These are phyloP conservation scores for Tuber borchii DNA, from an alignment of 495 filamentous ascomycete genomes.

Conservation along the genomic window DNA sequence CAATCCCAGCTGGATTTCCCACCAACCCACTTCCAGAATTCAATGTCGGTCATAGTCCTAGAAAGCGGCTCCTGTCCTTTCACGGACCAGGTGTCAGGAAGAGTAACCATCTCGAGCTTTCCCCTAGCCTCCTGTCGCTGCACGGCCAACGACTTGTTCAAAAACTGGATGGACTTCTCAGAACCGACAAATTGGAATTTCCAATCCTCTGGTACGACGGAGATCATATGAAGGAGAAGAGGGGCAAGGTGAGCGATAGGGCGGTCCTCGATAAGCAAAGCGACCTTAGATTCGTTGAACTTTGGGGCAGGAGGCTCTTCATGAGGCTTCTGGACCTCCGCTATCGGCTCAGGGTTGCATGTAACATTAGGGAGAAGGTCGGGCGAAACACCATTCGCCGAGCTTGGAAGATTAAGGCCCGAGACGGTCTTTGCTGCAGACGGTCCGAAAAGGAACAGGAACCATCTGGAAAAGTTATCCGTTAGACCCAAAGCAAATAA, in stretches of 20 bases:
- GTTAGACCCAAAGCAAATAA: not conserved
- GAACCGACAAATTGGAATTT: conserved; percentile 52
- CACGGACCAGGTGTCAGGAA: conserved; percentile 47
- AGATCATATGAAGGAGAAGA: conserved; percentile 50
- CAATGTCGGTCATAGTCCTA: conserved; percentile 47
- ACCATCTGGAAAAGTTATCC: conserved; percentile 5
- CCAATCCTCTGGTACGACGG: conserved; percentile 52
- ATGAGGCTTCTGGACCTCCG: conserved; percentile 7
- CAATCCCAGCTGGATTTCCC: conserved; percentile 20
- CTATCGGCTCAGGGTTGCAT: not conserved
- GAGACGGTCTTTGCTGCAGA: conserved; percentile 4
- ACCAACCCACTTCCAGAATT: conserved; percentile 43
- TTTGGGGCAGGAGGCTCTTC: conserved; percentile 24
- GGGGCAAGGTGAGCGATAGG: conserved; percentile 46
- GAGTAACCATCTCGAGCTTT: conserved; percentile 48
- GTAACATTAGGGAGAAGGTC: not conserved
- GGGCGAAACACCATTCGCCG: not conserved
- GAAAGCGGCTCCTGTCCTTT: conserved; percentile 47
- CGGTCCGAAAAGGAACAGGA: conserved; percentile 9
- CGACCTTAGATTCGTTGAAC: conserved; percentile 49
- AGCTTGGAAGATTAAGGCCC: not conserved
- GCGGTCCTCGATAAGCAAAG: conserved; percentile 50
- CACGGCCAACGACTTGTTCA: conserved; percentile 46
- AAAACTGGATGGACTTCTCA: conserved; percentile 41
- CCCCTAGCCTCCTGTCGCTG: conserved; percentile 43